Percentiles rank a stretch among this genome's conserved stretches.
These are phyloP conservation scores for Agrocybe praecox DNA, from an alignment of 768 basidiomycete genomes.

Conservation along the genomic window DNA sequence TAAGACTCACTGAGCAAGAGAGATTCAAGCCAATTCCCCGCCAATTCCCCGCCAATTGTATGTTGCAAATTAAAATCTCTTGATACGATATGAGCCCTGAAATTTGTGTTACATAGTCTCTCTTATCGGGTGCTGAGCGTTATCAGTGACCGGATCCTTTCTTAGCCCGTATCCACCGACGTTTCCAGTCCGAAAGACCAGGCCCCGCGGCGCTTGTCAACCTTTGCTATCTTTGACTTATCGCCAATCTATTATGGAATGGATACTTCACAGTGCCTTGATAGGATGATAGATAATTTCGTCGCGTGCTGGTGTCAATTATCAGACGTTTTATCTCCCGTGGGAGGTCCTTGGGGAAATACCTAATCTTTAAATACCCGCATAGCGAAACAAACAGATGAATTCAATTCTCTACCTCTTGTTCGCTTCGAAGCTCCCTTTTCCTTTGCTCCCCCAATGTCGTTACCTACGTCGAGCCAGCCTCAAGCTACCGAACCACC, in stretches of 20 bases:
- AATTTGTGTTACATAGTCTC: neutral
- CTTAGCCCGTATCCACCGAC: neutral
- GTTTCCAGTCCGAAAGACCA: neutral
- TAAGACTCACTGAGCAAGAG: too few species aligned
- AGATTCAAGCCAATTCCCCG: too few species aligned
- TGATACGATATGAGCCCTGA: neutral
- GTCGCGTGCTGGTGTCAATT: neutral
- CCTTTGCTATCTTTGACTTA: neutral
- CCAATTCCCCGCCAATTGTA: neutral
- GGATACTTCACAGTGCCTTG: neutral
- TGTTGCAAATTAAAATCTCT: neutral
- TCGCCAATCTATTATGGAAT: neutral
- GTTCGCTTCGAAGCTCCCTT: neutral
- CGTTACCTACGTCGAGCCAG: slow-evolving; percentile 11
- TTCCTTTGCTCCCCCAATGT: slow-evolving; percentile 7
- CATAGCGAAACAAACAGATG: neutral
- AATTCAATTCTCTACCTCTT: neutral
- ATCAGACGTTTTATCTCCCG: slow-evolving; percentile 1
- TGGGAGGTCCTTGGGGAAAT: neutral
- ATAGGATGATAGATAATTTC: neutral
- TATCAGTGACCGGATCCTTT: neutral
- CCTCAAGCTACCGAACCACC: slow-evolving; percentile 9
- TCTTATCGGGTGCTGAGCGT: neutral
- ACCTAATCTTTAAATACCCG: slow-evolving; percentile 1
- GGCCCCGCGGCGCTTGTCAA: neutral